Base-by-base conservation (phyloP, 441 rosid species). In the Aleurites moluccanus region DNA sequence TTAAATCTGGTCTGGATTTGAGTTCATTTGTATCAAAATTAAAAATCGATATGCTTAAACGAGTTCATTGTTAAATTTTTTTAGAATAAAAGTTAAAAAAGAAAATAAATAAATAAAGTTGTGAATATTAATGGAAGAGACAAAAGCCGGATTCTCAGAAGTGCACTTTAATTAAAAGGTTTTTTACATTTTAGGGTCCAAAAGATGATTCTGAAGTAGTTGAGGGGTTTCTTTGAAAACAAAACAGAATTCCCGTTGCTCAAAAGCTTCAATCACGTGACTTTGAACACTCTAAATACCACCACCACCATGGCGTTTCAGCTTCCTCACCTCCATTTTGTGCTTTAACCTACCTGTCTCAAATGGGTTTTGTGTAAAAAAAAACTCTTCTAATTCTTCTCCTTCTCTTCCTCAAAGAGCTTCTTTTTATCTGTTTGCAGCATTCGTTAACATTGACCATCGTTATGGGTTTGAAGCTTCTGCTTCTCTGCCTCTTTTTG, bases 61-160 rank as follows among this genome's bases (percentile, higher is more conserved):
- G n/a, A n/a, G n/a, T n/a, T n/a, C n/a, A n/a, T n/a, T n/a, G n/a
- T n/a, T n/a, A n/a, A n/a, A n/a, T n/a, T n/a, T n/a, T n/a, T n/a
- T n/a, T n/a, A 57, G n/a, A n/a, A n/a, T n/a, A n/a, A n/a, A n/a
- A n/a, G n/a, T n/a, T n/a, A n/a, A n/a, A n/a, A n/a, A n/a, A n/a
- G n/a, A n/a, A n/a, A n/a, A n/a, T 8, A n/a, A 3, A 55, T n/a
- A n/a, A n/a, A n/a, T n/a, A n/a, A 21, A n/a, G 27, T 0, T 21
- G 13, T 21, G 28, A 21, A 56, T 21, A 56, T 21, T 2, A 21
- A 20, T n/a, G 69, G 45, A 74, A 60, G 67, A 75, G 83, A 83
- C 80, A 80, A 82, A 67, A 77, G 64, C 85, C 81, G 71, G 78
- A 80, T 83, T 77, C 76, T 77, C 20, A 55, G 77, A 75, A 64